Base-by-base conservation (phyloP, 176 grass and related monocot genomes). In the Avena atlantica region DNA sequence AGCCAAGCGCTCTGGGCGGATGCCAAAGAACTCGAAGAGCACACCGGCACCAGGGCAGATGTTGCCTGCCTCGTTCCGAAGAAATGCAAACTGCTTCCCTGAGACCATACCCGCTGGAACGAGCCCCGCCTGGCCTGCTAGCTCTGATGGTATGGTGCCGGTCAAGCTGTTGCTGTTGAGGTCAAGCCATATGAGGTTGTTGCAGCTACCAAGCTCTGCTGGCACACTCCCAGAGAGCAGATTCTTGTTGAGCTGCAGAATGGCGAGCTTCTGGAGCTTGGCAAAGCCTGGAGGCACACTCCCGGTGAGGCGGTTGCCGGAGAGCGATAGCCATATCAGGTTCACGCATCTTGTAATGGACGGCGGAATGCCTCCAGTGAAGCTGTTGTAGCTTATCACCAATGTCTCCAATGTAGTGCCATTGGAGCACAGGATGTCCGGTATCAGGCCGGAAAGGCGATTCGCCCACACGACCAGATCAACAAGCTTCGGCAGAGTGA, bases 171-270 rank as follows among this genome's bases (percentile, higher is more conserved):
- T 99, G 92, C 87, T 94, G 71, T 93, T 92, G 42, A 99, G 90
- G 61, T 99, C 97, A 14, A 99, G 89, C 97, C 97, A 99, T 78
- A 99, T 99, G 80, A 99, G 94, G 74, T 94, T 99, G 86, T 37
- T 87, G 80, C 93, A 96, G 37, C 36, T 86, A 19, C 97, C 97
- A 29, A 99, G 88, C 81, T 91, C 97, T 0, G 90, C 84, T 0
- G 94, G 92, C 69, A 99, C 80, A 55, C 12, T 65, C 0, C 97
- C 97, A 0, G 92, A 89, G 44, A 99, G 89, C 83, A 61, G 50
- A 27, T 99, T 99, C 70, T 87, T 93, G 74, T 96, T 87, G 48
- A 99, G 78, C 62, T 99, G 92, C 60, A 99, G 94, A 6, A 99
- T 96, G 48, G 97, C 94, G 0, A 99, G 97, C 76, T 92, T 94